Percentiles rank a stretch among this genome's conserved stretches.
Evolutionary conservation across 192 early-diverging fungal genomes (phyloP).

Genomic region (Umbelopsis ramanniana): DNA sequence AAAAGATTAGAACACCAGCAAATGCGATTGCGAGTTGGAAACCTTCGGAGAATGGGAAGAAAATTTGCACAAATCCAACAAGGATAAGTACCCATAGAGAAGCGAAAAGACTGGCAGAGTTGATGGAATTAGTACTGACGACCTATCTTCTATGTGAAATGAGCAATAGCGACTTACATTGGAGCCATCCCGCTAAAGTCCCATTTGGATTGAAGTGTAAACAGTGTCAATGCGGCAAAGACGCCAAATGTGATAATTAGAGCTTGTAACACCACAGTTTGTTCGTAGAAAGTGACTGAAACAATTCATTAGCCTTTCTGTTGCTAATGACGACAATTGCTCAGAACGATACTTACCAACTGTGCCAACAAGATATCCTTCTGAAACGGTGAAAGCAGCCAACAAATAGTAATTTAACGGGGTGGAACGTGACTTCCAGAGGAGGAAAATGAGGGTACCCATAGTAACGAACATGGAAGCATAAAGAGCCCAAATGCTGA

Average conservation of each 20-base stretch:
- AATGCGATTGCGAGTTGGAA: slow-evolving; percentile 63
- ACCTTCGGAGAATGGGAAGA: slow-evolving; percentile 67
- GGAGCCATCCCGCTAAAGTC: slow-evolving; percentile 69
- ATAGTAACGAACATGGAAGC: slow-evolving; percentile 58
- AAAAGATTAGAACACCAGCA: slow-evolving; percentile 70
- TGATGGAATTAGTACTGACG: not conserved
- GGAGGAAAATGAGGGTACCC: slow-evolving; percentile 49
- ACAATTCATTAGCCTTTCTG: not conserved
- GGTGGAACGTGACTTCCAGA: slow-evolving; percentile 63
- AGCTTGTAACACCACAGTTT: slow-evolving; percentile 72
- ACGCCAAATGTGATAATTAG: slow-evolving; percentile 72
- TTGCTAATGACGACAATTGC: not conserved
- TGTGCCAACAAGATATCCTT: slow-evolving; percentile 44
- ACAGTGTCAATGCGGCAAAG: slow-evolving; percentile 76
- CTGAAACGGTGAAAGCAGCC: slow-evolving; percentile 63
- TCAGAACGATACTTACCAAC: slow-evolving; percentile 37
- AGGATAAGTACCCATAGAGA: slow-evolving; percentile 66
- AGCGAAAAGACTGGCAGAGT: slow-evolving; percentile 51
- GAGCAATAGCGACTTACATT: slow-evolving; percentile 37
- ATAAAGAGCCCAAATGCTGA: slow-evolving; percentile 61
- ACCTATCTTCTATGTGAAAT: slow-evolving; percentile 9
- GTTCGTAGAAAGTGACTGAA: slow-evolving; percentile 67
- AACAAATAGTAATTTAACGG: slow-evolving; percentile 68
- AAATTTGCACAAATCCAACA: slow-evolving; percentile 66
- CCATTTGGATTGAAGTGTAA: slow-evolving; percentile 77